Evolutionary conservation across 2,329 filamentous ascomycete genomes (phyloP), one percentile per base, ranked within the genome.

Genomic region (Cladosporium cucumerinum): DNA sequence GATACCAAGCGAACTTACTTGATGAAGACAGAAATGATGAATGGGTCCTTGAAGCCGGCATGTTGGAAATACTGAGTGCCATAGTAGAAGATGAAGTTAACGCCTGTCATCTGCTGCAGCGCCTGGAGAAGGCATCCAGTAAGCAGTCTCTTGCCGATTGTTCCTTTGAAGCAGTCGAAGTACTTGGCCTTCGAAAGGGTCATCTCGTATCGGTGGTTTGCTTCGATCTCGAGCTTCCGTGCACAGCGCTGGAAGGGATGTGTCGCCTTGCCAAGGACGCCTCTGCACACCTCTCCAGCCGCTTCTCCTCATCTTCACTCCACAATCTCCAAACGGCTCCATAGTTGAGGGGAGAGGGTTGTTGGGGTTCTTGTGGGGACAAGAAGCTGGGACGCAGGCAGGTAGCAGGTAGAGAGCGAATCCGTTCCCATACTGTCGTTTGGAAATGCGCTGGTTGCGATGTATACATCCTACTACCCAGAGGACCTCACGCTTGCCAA

Each of bases 201-300:
- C 72, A 88, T 81, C 82, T 96, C 92, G 74, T 93, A 92, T 12
- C 26, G 25, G 78, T 93, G 86, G 82, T 95, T 96, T 80, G 91
- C 92, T 66, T 93, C 84, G 68, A 96, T 91, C 80, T 95, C 91
- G 2, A 30, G 51, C 51, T 54, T 54, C 51, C 51, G 51, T 54
- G 51, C 51, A 11, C 23, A 1, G 26, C 49, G 51, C 51, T 54
- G 32, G 51, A 54, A 54, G 25, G 49, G 23, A 52, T 52, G 49
- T 52, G 25, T 52, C 25, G 51, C 18, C 18, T 16, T 28, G n/a
- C 51, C 39, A 46, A 46, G 39, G 51, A 32, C 51, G 51, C 51
- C 51, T 54, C 51, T 54, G 7, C 51, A 54, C n/a, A 28, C 51
- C 51, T 54, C 26, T 32, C 12, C 51, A 32, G 51, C 26, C 51